A percentile compares a stretch with the other conserved stretches of the same genome.
Evolutionary conservation across 2,329 filamentous ascomycete species (phyloP).

Genomic region (Sclerotiophoma versabilis): DNA sequence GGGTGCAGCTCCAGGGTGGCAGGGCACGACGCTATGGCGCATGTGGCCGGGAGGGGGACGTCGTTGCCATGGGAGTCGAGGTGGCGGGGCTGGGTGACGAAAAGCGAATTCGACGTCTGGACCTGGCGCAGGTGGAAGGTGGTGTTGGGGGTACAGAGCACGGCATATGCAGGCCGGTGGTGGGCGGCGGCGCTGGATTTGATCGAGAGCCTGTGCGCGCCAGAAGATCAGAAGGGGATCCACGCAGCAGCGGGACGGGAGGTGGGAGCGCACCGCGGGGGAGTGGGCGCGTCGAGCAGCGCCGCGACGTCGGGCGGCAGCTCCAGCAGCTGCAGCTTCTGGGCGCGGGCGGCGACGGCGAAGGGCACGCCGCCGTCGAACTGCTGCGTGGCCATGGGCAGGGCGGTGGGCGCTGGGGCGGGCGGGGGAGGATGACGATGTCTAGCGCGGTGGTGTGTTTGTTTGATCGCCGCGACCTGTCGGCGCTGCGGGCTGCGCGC

Average conservation of each 20-base stretch:
- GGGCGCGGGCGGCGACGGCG: slow-evolving; percentile 54
- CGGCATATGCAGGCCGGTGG: slow-evolving; percentile 56
- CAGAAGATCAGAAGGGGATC: slow-evolving; percentile 31
- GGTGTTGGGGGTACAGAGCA: slow-evolving; percentile 64
- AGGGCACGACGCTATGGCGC: slow-evolving; percentile 54
- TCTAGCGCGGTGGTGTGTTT: slow-evolving; percentile 10
- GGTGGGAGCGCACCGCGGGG: slow-evolving; percentile 50
- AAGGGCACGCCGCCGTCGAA: slow-evolving; percentile 52
- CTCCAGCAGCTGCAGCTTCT: slow-evolving; percentile 66
- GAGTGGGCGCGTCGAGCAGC: slow-evolving; percentile 58
- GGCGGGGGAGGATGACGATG: slow-evolving; percentile 4
- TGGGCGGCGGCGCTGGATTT: slow-evolving; percentile 41
- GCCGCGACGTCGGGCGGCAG: slow-evolving; percentile 65
- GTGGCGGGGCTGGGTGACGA: slow-evolving; percentile 57
- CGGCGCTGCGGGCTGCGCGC: neutral
- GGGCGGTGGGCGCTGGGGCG: slow-evolving; percentile 5
- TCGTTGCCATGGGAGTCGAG: slow-evolving; percentile 46
- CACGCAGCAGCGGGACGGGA: slow-evolving; percentile 25
- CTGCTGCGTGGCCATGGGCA: slow-evolving; percentile 55
- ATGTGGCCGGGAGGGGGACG: slow-evolving; percentile 42
- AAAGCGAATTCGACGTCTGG: slow-evolving; percentile 70
- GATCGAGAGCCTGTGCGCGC: slow-evolving; percentile 43
- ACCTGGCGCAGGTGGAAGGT: slow-evolving; percentile 70
- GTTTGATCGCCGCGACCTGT: slow-evolving; percentile 12
- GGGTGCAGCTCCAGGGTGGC: slow-evolving; percentile 54